These are phyloP conservation scores for Cryomyces minteri DNA, from an alignment of 495 filamentous ascomycete species.

Conservation along the genomic window DNA sequence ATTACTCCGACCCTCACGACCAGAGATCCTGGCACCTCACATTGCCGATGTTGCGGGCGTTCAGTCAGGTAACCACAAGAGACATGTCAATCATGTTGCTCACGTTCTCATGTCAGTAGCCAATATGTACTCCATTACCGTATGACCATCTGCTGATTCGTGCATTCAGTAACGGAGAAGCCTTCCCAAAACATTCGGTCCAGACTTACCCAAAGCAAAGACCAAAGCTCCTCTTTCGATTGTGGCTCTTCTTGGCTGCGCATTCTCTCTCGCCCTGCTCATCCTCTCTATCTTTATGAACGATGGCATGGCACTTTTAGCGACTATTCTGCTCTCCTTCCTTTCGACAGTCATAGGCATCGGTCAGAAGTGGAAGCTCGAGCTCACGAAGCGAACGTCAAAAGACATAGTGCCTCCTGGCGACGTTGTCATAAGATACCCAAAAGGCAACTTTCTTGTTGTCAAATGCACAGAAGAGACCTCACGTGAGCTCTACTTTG, in stretches of 20 bases:
- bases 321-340: conserved; percentile 23
- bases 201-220: not conserved
- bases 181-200: not conserved
- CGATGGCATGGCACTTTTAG: conserved; percentile 26
- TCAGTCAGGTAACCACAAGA: conserved; percentile 15
- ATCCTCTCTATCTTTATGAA: conserved; percentile 15
- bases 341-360: conserved; percentile 26
- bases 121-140: not conserved
- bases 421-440: conserved; percentile 22
- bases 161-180: not conserved
- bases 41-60: conserved; percentile 16
- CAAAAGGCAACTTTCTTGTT: conserved; percentile 20
- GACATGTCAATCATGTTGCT: conserved; percentile 20
- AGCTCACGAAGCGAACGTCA: conserved; percentile 10
- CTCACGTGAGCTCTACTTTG: conserved; percentile 22
- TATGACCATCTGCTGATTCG: not conserved
- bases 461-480: conserved; percentile 21
- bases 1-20: conserved; percentile 15
- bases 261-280: conserved; percentile 20
- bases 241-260: conserved; percentile 20
- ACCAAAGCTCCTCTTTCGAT: conserved; percentile 18
- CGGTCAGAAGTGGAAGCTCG: conserved; percentile 24
- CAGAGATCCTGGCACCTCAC: conserved; percentile 10
- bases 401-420: conserved; percentile 8
- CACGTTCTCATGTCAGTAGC: conserved; percentile 19